Conservation (phyloP, 2,329 filamentous ascomycete species). For the Capronia coronata region DNA sequence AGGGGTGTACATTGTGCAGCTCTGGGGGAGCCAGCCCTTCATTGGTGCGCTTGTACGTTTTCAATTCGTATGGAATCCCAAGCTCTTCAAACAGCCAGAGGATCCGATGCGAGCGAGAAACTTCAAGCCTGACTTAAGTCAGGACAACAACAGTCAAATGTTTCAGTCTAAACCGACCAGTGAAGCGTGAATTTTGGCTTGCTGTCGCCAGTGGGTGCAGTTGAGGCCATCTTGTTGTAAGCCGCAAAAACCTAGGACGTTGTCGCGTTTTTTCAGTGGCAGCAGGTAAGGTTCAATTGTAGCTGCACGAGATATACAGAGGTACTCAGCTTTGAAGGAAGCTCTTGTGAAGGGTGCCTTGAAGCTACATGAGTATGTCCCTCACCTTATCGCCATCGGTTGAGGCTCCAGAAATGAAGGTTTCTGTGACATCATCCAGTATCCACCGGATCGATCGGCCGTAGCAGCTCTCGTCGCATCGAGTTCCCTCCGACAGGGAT, state of each 20-base stretch:
- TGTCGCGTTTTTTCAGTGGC: no score
- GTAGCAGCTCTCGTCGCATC: no score
- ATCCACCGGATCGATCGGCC: no score
- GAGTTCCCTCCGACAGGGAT: no score
- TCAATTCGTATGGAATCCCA: constrained; percentile 68
- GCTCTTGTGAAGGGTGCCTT: no score
- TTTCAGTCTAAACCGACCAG: constrained; percentile 44
- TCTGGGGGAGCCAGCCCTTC: constrained; percentile 67
- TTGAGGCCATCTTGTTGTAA: constrained; percentile 6
- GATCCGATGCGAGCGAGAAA: constrained; percentile 75
- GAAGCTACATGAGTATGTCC: no score
- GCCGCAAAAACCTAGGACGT: no score
- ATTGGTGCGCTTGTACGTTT: constrained; percentile 64
- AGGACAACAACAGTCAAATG: background rate
- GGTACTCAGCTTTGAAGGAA: no score
- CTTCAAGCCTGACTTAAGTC: constrained; percentile 59
- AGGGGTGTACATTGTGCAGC: constrained; percentile 69
- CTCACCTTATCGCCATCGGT: no score
- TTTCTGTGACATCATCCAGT: no score
- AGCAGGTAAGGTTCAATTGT: background rate
- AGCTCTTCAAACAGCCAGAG: constrained; percentile 83
- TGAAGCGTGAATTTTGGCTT: constrained; percentile 54
- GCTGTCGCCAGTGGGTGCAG: background rate
- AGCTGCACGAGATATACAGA: no score
- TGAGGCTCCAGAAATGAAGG: no score